Conservation (phyloP, 495 filamentous ascomycete genomes). For the Tuber umbilicatum region DNA sequence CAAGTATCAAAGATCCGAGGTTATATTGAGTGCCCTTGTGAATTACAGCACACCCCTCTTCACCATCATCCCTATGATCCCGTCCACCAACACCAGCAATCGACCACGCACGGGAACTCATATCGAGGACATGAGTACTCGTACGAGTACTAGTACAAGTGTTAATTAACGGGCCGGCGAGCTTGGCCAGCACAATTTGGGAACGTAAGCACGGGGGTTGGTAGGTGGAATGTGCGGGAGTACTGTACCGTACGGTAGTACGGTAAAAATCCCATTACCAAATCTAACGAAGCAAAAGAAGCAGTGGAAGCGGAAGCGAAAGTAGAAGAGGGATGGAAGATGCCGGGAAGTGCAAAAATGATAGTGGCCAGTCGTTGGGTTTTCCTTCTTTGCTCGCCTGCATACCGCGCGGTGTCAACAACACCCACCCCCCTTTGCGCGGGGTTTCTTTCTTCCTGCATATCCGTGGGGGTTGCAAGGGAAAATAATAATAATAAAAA, state of each 20-base stretch:
- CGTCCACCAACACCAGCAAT: background rate
- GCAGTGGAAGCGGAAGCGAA: background rate
- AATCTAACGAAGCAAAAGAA: background rate
- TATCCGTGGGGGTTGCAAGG: background rate
- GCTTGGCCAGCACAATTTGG: background rate
- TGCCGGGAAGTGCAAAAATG: background rate
- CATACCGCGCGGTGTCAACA: background rate
- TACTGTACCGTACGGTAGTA: too few relatives aligned
- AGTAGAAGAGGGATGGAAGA: background rate
- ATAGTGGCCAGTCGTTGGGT: background rate
- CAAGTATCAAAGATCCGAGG: background rate
- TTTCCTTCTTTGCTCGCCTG: background rate
- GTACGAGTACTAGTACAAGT: too few relatives aligned
- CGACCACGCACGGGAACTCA: background rate
- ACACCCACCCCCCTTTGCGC: background rate
- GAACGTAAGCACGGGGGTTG: background rate
- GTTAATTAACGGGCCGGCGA: background rate
- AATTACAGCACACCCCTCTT: background rate
- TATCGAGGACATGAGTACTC: too few relatives aligned
- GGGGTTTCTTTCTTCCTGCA: background rate
- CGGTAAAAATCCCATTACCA: background rate
- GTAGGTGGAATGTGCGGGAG: background rate
- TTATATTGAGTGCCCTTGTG: background rate
- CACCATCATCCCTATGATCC: background rate
- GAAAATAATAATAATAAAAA: background rate